Base-by-base conservation (phyloP, 2,329 filamentous ascomycete genomes). In the Botryotinia globosa region DNA sequence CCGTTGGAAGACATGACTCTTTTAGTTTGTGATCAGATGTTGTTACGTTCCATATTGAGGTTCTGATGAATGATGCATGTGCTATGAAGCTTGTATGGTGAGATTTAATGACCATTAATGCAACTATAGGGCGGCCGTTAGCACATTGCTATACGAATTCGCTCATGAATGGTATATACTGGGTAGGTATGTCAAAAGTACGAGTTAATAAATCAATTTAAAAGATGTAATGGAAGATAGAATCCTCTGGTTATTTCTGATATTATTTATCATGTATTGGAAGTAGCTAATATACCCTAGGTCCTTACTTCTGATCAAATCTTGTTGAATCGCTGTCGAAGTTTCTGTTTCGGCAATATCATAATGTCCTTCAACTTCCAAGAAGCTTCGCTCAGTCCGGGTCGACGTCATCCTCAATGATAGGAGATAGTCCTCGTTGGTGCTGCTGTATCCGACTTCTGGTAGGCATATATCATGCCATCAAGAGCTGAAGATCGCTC, bases 1-100 rank as follows among this genome's bases (percentile, higher is more conserved):
- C 70, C 37, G 65, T 61, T 70, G 22, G 73, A 68, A 69, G 73
- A 69, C 73, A 74, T 74, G 61, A 54, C 70, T 72, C 25, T 54
- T 45, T 22, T 22, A 20, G 25, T 64, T 37, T n/a, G 59, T 68
- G 70, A 51, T 67, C 62, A 45, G 37, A 44, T 56, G 32, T 58
- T 65, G 22, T 44, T 18, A 32, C 14, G 70, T 68, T 59, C 58
- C 54, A 68, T 48, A 42, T 61, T 68, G 25, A 72, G 42, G 16
- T 68, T 59, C 54, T 20, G 25, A 22, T 29, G n/a, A 29, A 56
- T 34, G 34, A 9, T 64, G 58, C 69, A 66, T 66, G 69, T 71
- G 61, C n/a, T 29, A 72, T 84, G 83, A 73, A 82, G 81, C 61
- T 75, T 74, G 56, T 75, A 73, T 70, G 74, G 74, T 39, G 56